Base-by-base conservation (phyloP, 768 basidiomycete species). In the Strobilomyces echinocephalus region DNA sequence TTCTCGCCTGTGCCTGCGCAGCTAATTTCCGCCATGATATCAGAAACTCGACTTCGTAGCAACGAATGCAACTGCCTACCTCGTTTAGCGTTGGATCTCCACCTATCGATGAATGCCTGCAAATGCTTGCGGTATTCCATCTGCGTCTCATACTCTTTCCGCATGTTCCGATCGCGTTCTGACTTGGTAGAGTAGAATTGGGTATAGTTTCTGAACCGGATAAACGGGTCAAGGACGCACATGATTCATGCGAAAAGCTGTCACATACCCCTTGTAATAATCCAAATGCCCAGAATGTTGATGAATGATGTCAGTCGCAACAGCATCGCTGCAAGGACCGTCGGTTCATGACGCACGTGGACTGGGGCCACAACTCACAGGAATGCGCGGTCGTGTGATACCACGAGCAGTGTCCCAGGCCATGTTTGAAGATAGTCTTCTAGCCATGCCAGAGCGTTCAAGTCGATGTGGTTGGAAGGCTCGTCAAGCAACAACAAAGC, bases 151-250 rank as follows among this genome's bases (percentile, higher is more conserved):
- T 98, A 99, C 69, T 98, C 95, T 72, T 93, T 94, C 39, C 83
- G 83, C 70, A 95, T 73, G 64, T 94, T 94, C 54, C 85, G 84
- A 62, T 93, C 89, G 26, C 97, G 87, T 66, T 98, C 97, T 5
- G 88, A 90, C 73, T 98, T 97, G 20, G 95, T 98, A 2, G 95
- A 95, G 68, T 99, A 98, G 79, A 99, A 98, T 69, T 98, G 95
- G 1, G 90, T 85, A 72, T 98, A 99, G 74, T 98, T 98, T 53
- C 89, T 91, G 59, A 2, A 40, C n/a, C 5, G 34, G 39, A 42
- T 21, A 30, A 35, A 18, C 10, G 8, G 28, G 50, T 63, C 40
- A 50, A 56, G 10, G 53, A 48, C 28, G 7, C 16, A 57, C 47
- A 36, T 4, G 24, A 33, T 31, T 28, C 5, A 21, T 26, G 35